Evolutionary conservation across 2,329 filamentous ascomycete species (phyloP), one percentile per base, ranked within the genome.

Genomic region (Cladophialophora immunda): DNA sequence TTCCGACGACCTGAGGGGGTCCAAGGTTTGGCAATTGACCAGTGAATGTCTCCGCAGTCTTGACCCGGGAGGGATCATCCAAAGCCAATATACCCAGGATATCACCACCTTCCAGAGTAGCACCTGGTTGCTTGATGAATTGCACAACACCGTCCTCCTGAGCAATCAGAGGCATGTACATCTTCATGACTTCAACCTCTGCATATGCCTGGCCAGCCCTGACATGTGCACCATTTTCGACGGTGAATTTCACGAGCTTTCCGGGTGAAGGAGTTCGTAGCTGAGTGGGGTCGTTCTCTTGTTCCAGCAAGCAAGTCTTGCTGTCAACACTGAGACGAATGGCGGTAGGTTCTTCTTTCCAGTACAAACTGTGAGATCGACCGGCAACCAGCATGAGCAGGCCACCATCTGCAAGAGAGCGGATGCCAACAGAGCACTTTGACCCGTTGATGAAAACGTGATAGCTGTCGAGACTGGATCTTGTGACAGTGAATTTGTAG

Each of bases 161-260:
- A 2, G 95, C 92, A 68, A 99, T 87, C 63, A 99, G 86, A 76
- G 95, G 95, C 95, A 99, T 99, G 87, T 98, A 98, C 95, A 99
- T 99, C 87, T 99, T 99, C 95, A 99, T 99, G 81, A 99, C 95
- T 82, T 99, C 95, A 47, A 99, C 94, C 80, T 99, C 95, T 64
- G 95, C 95, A 76, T 93, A 99, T 36, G 94, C 85, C 80, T 98
- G 92, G 65, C 94, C 94, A 74, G 96, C 93, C 80, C 89, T 90
- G 80, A 99, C 89, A 78, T 99, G 95, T 73, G 93, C 87, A 68
- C 95, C 95, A 76, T 97, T 98, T 80, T 97, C 95, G 1, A 99
- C 92, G 1, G 93, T 92, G 81, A 95, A 99, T 83, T 97, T 97
- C 83, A 99, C 94, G 38, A 99, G 90, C 85, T 99, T 99, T 79